phyloP scores from a whole-genome alignment of 2,329 filamentous ascomycete genomes.

The Orbilia brochopaga region DNA sequence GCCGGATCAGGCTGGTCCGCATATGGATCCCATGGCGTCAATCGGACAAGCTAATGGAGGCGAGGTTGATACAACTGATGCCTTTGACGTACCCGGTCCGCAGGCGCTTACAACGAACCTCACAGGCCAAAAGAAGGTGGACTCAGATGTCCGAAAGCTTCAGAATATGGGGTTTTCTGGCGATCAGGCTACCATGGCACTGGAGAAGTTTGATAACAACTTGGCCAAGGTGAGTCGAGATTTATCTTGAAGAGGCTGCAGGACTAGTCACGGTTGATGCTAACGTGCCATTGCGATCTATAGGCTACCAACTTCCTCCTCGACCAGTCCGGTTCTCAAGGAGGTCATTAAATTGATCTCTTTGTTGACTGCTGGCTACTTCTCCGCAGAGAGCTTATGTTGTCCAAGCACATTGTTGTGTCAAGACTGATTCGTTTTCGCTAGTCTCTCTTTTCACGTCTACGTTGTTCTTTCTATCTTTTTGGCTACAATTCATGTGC shows the following conservation, averaged over 20 bases:
- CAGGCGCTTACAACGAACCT: slow-evolving; percentile 21
- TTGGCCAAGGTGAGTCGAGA: slow-evolving; percentile 77
- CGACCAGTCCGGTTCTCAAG: slow-evolving; percentile 45
- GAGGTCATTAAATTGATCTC: slow-evolving; percentile 16
- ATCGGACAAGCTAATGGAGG: slow-evolving; percentile 51
- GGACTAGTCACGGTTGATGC: neutral
- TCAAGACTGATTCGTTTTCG: slow-evolving; percentile 23
- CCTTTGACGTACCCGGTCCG: slow-evolving; percentile 12
- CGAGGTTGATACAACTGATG: slow-evolving; percentile 48
- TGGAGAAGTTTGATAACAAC: slow-evolving; percentile 97
- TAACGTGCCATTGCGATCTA: slow-evolving; percentile 27
- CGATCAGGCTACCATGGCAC: slow-evolving; percentile 73
- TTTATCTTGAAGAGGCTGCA: neutral
- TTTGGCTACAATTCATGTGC: slow-evolving; percentile 32
- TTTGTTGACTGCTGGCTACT: too few species aligned
- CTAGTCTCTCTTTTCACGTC: slow-evolving; percentile 17
- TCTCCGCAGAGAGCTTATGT: slow-evolving; percentile 7
- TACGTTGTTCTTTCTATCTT: slow-evolving; percentile 14
- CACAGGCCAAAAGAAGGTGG: slow-evolving; percentile 64
- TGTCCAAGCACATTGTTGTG: neutral
- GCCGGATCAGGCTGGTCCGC: slow-evolving; percentile 67
- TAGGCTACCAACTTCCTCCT: slow-evolving; percentile 49
- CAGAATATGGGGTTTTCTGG: slow-evolving; percentile 87
- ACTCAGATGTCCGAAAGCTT: slow-evolving; percentile 86
- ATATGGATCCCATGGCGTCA: slow-evolving; percentile 57